phyloP scores from a whole-genome alignment of 1,284 basidiomycete genomes.

The Tilletia walkeri region DNA sequence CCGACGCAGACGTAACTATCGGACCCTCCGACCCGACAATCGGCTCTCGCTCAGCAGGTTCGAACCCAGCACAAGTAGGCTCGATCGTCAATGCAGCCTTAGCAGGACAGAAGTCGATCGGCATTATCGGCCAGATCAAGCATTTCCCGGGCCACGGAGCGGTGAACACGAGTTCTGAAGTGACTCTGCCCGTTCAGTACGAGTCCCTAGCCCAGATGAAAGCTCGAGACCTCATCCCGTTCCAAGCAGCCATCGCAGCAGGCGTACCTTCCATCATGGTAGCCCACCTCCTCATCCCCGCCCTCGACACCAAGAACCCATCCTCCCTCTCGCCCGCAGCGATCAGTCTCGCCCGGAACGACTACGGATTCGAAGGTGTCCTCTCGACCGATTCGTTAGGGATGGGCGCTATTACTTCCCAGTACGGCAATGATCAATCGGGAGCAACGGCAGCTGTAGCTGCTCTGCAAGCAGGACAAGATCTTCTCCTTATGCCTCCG shows the following conservation, averaged over 20 bases:
- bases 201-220: constrained; percentile 1
- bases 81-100: background rate
- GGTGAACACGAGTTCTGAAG: background rate
- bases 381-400: background rate
- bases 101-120: background rate
- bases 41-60: background rate
- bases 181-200: background rate
- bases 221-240: background rate
- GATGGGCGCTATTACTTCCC: background rate
- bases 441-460: background rate
- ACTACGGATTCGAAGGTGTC: background rate
- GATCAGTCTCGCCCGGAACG: background rate
- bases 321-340: constrained; percentile 9
- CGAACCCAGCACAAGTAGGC: background rate
- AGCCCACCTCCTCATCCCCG: background rate
- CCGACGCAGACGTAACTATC: constrained; percentile 1
- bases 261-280: constrained; percentile 8
- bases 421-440: background rate
- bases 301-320: background rate
- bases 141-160: background rate
- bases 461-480: background rate
- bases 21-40: constrained; percentile 2
- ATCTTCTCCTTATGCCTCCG: background rate
- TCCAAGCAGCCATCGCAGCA: background rate
- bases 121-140: constrained; percentile 4